phyloP scores from a whole-genome alignment of 1,284 basidiomycete genomes.

The Caloboletus inedulis region DNA sequence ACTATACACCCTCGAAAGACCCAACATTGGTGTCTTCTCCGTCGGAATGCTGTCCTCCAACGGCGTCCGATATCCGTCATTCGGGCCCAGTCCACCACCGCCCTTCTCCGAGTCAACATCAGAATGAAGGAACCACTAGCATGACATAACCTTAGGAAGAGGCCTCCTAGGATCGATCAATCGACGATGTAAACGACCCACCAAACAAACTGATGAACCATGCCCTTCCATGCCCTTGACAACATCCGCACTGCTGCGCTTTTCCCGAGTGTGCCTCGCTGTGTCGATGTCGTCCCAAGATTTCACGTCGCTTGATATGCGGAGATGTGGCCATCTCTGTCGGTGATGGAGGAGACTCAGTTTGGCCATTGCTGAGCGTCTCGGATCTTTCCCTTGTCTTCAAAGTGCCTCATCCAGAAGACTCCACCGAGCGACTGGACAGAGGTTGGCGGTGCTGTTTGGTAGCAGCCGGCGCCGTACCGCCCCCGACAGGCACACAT shows the following conservation, averaged over 20 bases:
- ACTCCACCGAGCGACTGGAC: constrained; percentile 57
- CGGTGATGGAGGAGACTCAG: constrained; percentile 14
- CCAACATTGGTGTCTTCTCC: constrained; percentile 40
- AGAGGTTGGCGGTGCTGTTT: constrained; percentile 46
- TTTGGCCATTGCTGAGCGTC: constrained; percentile 23
- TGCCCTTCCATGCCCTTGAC: constrained; percentile 54
- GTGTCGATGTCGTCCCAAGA: constrained; percentile 26
- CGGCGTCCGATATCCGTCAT: constrained; percentile 19
- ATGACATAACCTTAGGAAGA: constrained; percentile 65
- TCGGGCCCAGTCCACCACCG: not conserved
- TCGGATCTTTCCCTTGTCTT: constrained; percentile 35
- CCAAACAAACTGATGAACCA: constrained; percentile 84
- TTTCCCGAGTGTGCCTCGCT: constrained; percentile 44
- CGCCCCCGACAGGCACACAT: constrained; percentile 37
- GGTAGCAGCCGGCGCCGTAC: constrained; percentile 33
- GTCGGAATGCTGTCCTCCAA: constrained; percentile 20
- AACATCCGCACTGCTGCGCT: constrained; percentile 51
- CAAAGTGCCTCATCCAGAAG: constrained; percentile 35
- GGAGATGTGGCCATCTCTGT: constrained; percentile 17
- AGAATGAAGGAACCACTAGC: constrained; percentile 27
- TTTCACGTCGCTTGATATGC: constrained; percentile 19
- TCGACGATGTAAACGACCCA: constrained; percentile 48
- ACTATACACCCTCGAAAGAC: constrained; percentile 47
- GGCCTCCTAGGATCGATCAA: constrained; percentile 73
- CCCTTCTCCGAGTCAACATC: not conserved